A percentile compares a stretch with the other conserved stretches of the same genome.
Conservation (phyloP, 305 asterid species). For the Solanum hybrid region DNA sequence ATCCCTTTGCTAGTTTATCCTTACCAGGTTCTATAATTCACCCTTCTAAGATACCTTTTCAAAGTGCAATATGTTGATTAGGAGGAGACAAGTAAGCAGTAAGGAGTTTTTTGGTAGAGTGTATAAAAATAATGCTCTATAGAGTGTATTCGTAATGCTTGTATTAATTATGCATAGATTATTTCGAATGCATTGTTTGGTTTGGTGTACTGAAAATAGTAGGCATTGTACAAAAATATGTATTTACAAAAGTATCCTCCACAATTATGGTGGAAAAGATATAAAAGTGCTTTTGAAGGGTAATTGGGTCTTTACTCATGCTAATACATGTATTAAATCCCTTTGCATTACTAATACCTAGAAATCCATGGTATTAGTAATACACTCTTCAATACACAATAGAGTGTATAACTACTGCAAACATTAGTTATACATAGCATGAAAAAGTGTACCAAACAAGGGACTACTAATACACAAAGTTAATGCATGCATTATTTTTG, state of each 20-base stretch:
- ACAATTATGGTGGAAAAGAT: not conserved
- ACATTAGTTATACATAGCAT: not conserved
- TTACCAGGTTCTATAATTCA: not conserved
- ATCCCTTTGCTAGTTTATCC: not conserved
- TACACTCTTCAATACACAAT: not conserved
- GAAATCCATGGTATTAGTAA: not conserved
- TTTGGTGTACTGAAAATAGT: too few relatives aligned
- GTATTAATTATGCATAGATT: not conserved
- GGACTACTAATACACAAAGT: not conserved
- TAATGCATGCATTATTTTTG: not conserved
- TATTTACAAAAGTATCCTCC: not conserved
- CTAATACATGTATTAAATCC: not conserved
- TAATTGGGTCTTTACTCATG: not conserved
- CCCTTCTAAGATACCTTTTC: not conserved
- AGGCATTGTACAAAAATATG: not conserved
- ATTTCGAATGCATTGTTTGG: not conserved
- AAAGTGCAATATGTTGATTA: not conserved
- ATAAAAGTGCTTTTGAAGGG: not conserved
- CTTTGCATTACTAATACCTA: not conserved
- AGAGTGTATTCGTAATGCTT: not conserved
- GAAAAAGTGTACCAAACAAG: not conserved
- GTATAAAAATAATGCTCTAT: too few relatives aligned
- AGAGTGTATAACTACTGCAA: not conserved
- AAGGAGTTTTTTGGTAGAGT: not conserved
- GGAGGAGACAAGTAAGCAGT: not conserved